Conservation (phyloP, 805 yeast genomes). For the Wickerhamomyces bovis region DNA sequence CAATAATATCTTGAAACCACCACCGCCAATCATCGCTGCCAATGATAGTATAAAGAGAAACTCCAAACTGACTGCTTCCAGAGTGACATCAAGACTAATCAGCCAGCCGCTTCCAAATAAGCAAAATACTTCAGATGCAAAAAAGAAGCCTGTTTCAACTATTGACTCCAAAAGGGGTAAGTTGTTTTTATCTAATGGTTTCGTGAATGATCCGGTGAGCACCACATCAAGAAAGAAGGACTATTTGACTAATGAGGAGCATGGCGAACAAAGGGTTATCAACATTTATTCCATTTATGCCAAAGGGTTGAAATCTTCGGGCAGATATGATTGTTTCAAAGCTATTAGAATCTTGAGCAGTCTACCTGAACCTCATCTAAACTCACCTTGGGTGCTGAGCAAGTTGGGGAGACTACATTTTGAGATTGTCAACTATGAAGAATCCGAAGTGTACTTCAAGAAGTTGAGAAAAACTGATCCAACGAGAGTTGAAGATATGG, state of each 20-base stretch:
- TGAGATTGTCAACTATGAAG: constrained; percentile 81
- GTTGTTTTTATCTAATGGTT: constrained; percentile 7
- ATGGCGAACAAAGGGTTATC: constrained; percentile 37
- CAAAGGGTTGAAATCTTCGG: constrained; percentile 52
- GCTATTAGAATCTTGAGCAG: constrained; percentile 66
- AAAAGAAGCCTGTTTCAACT: constrained; percentile 10
- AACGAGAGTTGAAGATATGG: constrained; percentile 83
- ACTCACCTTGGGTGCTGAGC: constrained; percentile 82
- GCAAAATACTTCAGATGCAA: constrained; percentile 3
- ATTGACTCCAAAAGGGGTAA: constrained; percentile 16
- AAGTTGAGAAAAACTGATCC: constrained; percentile 65
- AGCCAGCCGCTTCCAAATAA: constrained; percentile 32
- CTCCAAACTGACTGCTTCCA: constrained; percentile 34
- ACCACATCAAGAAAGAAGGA: constrained; percentile 11
- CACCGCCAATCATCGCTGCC: constrained; percentile 14
- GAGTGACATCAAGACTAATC: constrained; percentile 42
- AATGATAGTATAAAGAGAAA: constrained; percentile 20
- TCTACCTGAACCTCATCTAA: constrained; percentile 55
- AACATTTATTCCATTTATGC: constrained; percentile 49
- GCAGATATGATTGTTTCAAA: constrained; percentile 68
- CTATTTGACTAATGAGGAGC: constrained; percentile 17
- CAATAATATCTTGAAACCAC: constrained; percentile 15
- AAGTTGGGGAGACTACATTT: constrained; percentile 77
- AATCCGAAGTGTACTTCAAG: constrained; percentile 58
- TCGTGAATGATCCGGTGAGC: not conserved